A percentile compares a stretch with the other conserved stretches of the same genome.
phyloP scores from a whole-genome alignment of 169 alveolate species.

The Babesia sp. region DNA sequence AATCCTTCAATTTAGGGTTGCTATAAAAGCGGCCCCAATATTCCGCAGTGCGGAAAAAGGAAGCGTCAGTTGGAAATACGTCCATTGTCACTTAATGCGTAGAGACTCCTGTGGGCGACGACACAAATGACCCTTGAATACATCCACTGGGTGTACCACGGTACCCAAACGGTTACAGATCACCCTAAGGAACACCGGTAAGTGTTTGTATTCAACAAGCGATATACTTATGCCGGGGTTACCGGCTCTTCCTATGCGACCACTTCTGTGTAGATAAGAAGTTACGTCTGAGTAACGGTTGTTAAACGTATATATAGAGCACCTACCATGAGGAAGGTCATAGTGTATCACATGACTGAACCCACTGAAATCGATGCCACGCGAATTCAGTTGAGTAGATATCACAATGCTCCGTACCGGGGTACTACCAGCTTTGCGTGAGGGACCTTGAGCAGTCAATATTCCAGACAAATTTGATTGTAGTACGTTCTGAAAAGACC shows the following conservation, averaged over 20 bases:
- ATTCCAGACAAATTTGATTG: constrained; percentile 37
- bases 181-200: constrained; percentile 45
- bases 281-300: constrained; percentile 17
- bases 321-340: constrained; percentile 60
- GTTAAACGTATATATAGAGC: too few relatives aligned
- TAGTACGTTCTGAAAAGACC: constrained; percentile 32
- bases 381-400: constrained; percentile 47
- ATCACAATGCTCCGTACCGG: constrained; percentile 39
- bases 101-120: background rate
- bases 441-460: background rate
- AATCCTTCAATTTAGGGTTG: constrained; percentile 65
- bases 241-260: constrained; percentile 59
- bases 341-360: constrained; percentile 60
- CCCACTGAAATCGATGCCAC: constrained; percentile 63
- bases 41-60: constrained; percentile 69
- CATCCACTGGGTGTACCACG: constrained; percentile 42
- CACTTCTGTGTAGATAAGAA: constrained; percentile 49
- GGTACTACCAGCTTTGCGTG: constrained; percentile 10
- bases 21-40: constrained; percentile 74
- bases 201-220: constrained; percentile 27
- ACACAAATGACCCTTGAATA: constrained; percentile 38
- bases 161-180: constrained; percentile 22
- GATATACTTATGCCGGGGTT: constrained; percentile 56
- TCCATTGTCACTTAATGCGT: constrained; percentile 19
- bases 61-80: constrained; percentile 54